Evolutionary conservation across 306 rosid species (phyloP), one percentile per base, ranked within the genome.

Genomic region (Clitoria ternatea): DNA sequence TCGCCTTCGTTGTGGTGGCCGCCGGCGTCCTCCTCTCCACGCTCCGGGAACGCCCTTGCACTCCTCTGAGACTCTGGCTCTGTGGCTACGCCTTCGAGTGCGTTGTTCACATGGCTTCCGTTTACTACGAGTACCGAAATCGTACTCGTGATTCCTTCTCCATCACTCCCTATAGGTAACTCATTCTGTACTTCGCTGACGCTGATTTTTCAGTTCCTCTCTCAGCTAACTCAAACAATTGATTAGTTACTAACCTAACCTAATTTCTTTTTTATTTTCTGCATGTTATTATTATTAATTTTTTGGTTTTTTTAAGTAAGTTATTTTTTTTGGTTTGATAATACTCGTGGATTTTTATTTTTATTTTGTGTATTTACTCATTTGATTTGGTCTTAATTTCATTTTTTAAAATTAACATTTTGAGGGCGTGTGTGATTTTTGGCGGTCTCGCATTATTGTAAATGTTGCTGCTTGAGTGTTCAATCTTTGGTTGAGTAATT

Each of bases 21-120:
- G 69, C 85, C 55, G 79, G 72, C 40, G 97, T 90, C 1, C 89
- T 90, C 24, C 65, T 88, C 1, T 84, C 88, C 22, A 83, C 92
- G 1, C 65, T 88, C 48, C 33, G 9, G 2, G 97, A 90, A 76
- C 82, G 77, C 3, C 97, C 97, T 0, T 75, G 89, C 7, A 86
- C 92, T 17, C 97, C 95, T 63, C 75, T 90, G 60, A 77, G 97
- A 71, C 54, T 83, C 4, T 90, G 97, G 97, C 82, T 90, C 10
- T 77, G 69, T 56, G 97, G 90, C 43, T 86, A 90, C 74, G 82
- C 85, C 35, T 55, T 83, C 9, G 95, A 86, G 82, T 88, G 95
- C 70, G 15, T 83, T 26, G 50, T 88, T 43, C 97, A 90, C 61
- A 80, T 86, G 7, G 81, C 77, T 63, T 90, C 83, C 37, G 87